These are phyloP conservation scores for Cordyceps pruinosa DNA, from an alignment of 2,329 filamentous ascomycete species.

Conservation along the genomic window DNA sequence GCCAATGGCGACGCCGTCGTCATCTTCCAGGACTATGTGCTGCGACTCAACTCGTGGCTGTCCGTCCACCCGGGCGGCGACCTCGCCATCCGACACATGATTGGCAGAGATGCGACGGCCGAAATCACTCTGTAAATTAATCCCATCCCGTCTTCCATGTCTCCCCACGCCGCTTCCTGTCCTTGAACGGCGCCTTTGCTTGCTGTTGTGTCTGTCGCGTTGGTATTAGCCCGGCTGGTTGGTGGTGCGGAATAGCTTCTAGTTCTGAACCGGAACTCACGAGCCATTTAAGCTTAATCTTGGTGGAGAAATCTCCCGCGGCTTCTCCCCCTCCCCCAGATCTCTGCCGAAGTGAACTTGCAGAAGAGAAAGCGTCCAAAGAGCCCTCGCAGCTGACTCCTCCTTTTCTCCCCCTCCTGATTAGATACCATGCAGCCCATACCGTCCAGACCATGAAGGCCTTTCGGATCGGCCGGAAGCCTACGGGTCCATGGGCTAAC, in stretches of 20 bases:
- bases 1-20: conserved; percentile 49
- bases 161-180: background rate
- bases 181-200: background rate
- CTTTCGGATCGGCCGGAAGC: conserved; percentile 52
- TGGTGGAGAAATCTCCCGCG: background rate
- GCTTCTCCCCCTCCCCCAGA: background rate
- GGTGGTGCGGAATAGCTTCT: conserved; percentile 6
- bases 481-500: conserved; percentile 49
- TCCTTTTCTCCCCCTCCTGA: conserved; percentile 17
- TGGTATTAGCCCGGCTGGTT: background rate
- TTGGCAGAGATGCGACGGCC: conserved; percentile 51
- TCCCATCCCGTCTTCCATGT: background rate
- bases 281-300: conserved; percentile 2
- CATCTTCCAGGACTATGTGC: conserved; percentile 46
- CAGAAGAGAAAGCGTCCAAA: background rate
- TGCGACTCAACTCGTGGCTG: conserved; percentile 53
- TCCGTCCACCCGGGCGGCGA: conserved; percentile 51
- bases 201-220: background rate
- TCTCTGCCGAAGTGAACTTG: background rate
- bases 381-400: background rate
- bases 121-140: conserved; percentile 50
- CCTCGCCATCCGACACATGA: conserved; percentile 55
- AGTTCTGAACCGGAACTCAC: background rate
- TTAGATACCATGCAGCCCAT: conserved; percentile 49
- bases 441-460: conserved; percentile 51